phyloP scores from a whole-genome alignment of 495 filamentous ascomycete species.

The Pyrenopolyporus hunteri region DNA sequence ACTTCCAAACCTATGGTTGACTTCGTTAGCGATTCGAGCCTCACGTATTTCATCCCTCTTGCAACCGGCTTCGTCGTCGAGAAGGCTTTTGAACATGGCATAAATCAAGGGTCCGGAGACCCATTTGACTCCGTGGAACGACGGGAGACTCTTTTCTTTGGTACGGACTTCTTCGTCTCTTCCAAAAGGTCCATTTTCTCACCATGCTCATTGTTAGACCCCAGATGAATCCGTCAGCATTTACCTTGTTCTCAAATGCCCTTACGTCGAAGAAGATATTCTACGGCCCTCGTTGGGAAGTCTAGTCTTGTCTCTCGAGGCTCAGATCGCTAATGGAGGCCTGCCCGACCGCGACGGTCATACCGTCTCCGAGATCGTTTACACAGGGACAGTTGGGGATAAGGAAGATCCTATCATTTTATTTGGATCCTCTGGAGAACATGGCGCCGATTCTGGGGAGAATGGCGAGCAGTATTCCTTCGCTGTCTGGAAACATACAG shows the following conservation, averaged over 20 bases:
- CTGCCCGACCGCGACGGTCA: conserved; percentile 50
- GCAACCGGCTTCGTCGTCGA: conserved; percentile 70
- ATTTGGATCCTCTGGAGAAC: conserved; percentile 50
- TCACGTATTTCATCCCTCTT: conserved; percentile 80
- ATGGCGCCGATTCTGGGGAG: conserved; percentile 44
- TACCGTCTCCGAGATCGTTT: conserved; percentile 68
- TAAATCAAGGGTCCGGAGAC: conserved; percentile 29
- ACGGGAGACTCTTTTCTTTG: conserved; percentile 66
- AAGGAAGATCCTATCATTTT: conserved; percentile 67
- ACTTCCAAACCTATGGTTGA: conserved; percentile 46
- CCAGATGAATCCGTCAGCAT: conserved; percentile 80
- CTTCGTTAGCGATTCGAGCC: conserved; percentile 72
- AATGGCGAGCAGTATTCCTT: conserved; percentile 58
- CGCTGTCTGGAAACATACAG: conserved; percentile 79
- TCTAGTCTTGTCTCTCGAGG: conserved; percentile 71
- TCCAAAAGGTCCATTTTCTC: conserved; percentile 49
- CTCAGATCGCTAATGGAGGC: conserved; percentile 69
- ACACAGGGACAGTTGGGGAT: conserved; percentile 64
- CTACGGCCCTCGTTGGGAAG: conserved; percentile 66
- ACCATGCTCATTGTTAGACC: conserved; percentile 65
- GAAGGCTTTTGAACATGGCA: conserved; percentile 51
- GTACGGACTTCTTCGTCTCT: conserved; percentile 56
- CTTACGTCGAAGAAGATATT: conserved; percentile 63
- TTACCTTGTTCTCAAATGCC: conserved; percentile 73
- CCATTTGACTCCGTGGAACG: conserved; percentile 56